Evolutionary conservation across 495 filamentous ascomycete species (phyloP).

Genomic region (Halenospora varia): DNA sequence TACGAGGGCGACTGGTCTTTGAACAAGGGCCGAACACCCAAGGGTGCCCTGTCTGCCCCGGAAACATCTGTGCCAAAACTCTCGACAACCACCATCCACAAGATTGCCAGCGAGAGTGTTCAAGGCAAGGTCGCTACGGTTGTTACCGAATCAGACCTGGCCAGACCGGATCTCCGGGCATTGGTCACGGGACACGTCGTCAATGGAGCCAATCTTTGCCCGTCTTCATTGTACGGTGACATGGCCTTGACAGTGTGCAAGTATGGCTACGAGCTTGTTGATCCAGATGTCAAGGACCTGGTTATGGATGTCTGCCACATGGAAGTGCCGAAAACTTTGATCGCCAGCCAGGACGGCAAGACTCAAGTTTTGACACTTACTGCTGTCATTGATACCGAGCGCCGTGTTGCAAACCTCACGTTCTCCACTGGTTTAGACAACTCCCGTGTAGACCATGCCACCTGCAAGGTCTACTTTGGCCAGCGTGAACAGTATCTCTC

Average conservation of each 20-base stretch:
- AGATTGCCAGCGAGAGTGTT: constrained; percentile 51
- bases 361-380: constrained; percentile 18
- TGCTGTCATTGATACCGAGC: constrained; percentile 7
- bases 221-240: constrained; percentile 66
- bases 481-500: constrained; percentile 40
- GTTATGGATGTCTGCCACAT: constrained; percentile 60
- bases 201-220: constrained; percentile 49
- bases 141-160: constrained; percentile 64
- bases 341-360: constrained; percentile 49
- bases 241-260: constrained; percentile 72
- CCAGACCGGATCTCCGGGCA: constrained; percentile 50
- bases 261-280: constrained; percentile 58
- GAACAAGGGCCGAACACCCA: constrained; percentile 64
- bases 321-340: constrained; percentile 65
- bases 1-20: constrained; percentile 67
- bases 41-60: constrained; percentile 51
- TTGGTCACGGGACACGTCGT: constrained; percentile 69
- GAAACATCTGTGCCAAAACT: constrained; percentile 47
- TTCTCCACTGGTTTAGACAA: constrained; percentile 17
- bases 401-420: constrained; percentile 1
- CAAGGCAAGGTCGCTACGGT: constrained; percentile 51
- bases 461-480: constrained; percentile 46
- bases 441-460: constrained; percentile 44
- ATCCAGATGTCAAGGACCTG: constrained; percentile 47
- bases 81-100: constrained; percentile 46